These are phyloP conservation scores for Camellia japonica DNA, from an alignment of 148 eudicot genomes.

Conservation along the genomic window DNA sequence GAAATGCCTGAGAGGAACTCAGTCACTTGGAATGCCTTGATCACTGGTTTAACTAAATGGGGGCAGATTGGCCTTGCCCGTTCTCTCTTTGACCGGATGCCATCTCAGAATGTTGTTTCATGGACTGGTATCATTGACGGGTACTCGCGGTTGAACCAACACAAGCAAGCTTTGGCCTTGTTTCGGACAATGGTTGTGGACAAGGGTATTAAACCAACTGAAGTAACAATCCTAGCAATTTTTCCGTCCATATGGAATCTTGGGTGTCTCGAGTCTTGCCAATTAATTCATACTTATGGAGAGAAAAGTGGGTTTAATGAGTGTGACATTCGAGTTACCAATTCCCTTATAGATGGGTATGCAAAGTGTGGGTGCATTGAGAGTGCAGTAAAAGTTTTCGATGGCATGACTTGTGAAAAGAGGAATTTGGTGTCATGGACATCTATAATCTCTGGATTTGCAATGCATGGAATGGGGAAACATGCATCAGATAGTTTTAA, in stretches of 20 bases:
- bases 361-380: slow-evolving; percentile 38
- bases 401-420: slow-evolving; percentile 21
- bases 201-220: too few species aligned
- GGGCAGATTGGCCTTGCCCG: slow-evolving; percentile 43
- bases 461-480: too few species aligned
- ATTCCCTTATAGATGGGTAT: slow-evolving; percentile 16
- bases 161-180: slow-evolving; percentile 36
- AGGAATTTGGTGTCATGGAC: slow-evolving; percentile 38
- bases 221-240: too few species aligned
- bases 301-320: slow-evolving; percentile 38
- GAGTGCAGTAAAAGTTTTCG: slow-evolving; percentile 44
- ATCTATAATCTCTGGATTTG: slow-evolving; percentile 14
- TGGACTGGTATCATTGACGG: slow-evolving; percentile 41
- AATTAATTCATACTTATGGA: slow-evolving; percentile 27
- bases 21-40: slow-evolving; percentile 69
- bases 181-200: slow-evolving; percentile 41
- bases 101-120: too few species aligned
- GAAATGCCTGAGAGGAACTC: not conserved
- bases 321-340: slow-evolving; percentile 23
- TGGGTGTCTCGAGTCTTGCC: too few species aligned
- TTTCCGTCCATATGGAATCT: too few species aligned
- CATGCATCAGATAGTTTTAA: too few species aligned
- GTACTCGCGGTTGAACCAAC: slow-evolving; percentile 34
- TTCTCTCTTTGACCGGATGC: slow-evolving; percentile 49
- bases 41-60: slow-evolving; percentile 53